phyloP scores from a whole-genome alignment of 2,329 filamentous ascomycete species.

The Clarireedia hainanense region DNA sequence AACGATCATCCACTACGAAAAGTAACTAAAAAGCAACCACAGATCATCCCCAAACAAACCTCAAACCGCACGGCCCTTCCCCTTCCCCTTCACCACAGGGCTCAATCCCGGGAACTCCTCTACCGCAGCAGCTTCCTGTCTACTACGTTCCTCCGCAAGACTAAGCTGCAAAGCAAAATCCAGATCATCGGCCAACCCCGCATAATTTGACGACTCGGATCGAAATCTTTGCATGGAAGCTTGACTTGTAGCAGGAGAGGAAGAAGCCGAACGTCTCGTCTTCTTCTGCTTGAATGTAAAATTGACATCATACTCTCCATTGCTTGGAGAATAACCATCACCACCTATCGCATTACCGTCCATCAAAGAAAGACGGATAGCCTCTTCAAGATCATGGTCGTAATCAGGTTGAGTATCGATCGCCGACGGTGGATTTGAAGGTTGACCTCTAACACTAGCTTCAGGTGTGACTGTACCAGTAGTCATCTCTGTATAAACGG shows the following conservation, averaged over 20 bases:
- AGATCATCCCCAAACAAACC: too few species aligned
- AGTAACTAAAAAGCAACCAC: too few species aligned
- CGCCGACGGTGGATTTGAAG: slow-evolving; percentile 13
- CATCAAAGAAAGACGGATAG: slow-evolving; percentile 52
- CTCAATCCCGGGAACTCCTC: not conserved
- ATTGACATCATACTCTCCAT: slow-evolving; percentile 43
- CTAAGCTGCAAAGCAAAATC: slow-evolving; percentile 54
- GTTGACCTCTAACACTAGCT: slow-evolving; percentile 40
- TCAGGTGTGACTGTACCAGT: slow-evolving; percentile 45
- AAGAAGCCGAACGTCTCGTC: slow-evolving; percentile 33
- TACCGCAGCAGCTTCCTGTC: slow-evolving; percentile 4
- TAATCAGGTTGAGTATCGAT: slow-evolving; percentile 37
- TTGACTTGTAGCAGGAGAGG: slow-evolving; percentile 32
- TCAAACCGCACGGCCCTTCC: slow-evolving; percentile 3
- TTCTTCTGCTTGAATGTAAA: slow-evolving; percentile 41
- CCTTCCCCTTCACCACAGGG: not conserved
- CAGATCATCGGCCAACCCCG: slow-evolving; percentile 40
- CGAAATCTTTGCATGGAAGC: slow-evolving; percentile 14
- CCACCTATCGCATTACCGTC: slow-evolving; percentile 42
- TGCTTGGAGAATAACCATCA: slow-evolving; percentile 36
- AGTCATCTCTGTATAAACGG: slow-evolving; percentile 29
- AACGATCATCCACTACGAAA: too few species aligned
- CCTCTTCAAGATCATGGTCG: slow-evolving; percentile 55
- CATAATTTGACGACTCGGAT: not conserved
- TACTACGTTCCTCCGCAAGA: slow-evolving; percentile 44